A percentile compares a stretch with the other conserved stretches of the same genome.
Evolutionary conservation across 305 asterid species (phyloP).

Genomic region (Withania somnifera): DNA sequence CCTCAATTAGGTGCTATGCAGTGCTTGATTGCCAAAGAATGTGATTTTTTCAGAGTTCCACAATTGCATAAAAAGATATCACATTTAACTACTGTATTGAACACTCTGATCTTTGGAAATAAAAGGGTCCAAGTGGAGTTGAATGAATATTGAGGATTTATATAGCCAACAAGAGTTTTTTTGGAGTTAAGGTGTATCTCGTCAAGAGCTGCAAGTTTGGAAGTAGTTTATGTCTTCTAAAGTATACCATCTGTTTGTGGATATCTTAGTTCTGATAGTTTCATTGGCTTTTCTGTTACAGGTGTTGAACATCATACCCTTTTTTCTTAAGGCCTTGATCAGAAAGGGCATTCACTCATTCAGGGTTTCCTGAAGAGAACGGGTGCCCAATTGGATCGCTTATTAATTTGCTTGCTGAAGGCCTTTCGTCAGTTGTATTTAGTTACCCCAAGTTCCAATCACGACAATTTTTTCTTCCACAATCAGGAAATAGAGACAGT

Average conservation of each 20-base stretch:
- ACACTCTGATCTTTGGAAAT: background rate
- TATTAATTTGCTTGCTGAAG: background rate
- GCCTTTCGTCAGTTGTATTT: background rate
- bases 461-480: background rate
- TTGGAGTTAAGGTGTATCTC: background rate
- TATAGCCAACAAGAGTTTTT: background rate
- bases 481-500: background rate
- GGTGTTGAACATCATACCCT: background rate
- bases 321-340: background rate
- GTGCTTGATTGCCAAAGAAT: background rate
- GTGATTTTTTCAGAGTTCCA: background rate
- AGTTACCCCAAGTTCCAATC: background rate
- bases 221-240: background rate
- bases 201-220: background rate
- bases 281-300: background rate
- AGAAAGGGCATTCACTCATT: constrained; percentile 8
- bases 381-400: constrained; percentile 2
- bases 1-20: background rate
- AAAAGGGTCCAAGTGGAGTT: background rate
- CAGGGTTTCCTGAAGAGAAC: constrained; percentile 5
- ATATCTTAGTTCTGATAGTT: background rate
- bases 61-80: background rate
- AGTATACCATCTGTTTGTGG: background rate
- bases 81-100: background rate
- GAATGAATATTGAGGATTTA: background rate